A percentile compares a stretch with the other conserved stretches of the same genome.
These are phyloP conservation scores for Colletotrichum eremochloae DNA, from an alignment of 2,329 filamentous ascomycete species.

Conservation along the genomic window DNA sequence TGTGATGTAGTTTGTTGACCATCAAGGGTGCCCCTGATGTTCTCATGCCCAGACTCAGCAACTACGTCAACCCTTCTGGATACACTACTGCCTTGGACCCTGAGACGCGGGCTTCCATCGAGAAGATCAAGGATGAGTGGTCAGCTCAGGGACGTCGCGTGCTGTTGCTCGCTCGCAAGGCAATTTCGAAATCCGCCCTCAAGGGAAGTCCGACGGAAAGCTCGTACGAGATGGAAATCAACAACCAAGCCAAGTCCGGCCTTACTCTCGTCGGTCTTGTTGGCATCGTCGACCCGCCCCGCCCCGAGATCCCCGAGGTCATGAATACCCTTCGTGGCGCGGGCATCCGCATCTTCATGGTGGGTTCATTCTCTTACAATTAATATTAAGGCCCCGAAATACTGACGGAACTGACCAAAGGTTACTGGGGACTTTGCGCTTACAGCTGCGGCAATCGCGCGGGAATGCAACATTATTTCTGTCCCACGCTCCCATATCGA, in stretches of 20 bases:
- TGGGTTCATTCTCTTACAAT: slow-evolving; percentile 46
- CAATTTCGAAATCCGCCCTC: slow-evolving; percentile 54
- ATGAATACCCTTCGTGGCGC: slow-evolving; percentile 76
- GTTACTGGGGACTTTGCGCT: slow-evolving; percentile 83
- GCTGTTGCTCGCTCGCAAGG: slow-evolving; percentile 74
- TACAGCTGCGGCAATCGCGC: slow-evolving; percentile 79
- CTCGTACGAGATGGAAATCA: slow-evolving; percentile 69
- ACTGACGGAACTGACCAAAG: slow-evolving; percentile 46
- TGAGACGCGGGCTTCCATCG: slow-evolving; percentile 60
- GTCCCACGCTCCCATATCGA: slow-evolving; percentile 63
- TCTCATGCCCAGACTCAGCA: slow-evolving; percentile 73
- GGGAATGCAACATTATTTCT: slow-evolving; percentile 79
- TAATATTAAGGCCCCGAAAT: too few species aligned
- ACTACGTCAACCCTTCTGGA: slow-evolving; percentile 69
- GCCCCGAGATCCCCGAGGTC: slow-evolving; percentile 77
- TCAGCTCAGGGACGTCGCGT: slow-evolving; percentile 77
- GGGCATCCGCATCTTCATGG: slow-evolving; percentile 84
- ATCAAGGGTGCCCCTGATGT: slow-evolving; percentile 86
- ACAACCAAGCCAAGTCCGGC: slow-evolving; percentile 65
- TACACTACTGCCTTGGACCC: slow-evolving; percentile 63
- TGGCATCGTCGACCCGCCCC: slow-evolving; percentile 83
- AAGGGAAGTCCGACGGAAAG: slow-evolving; percentile 27
- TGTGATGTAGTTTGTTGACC: slow-evolving; percentile 67
- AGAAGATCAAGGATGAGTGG: slow-evolving; percentile 75
- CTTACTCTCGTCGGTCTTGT: slow-evolving; percentile 81